phyloP scores from a whole-genome alignment of 2,329 filamentous ascomycete genomes.

The Aureobasidium sp. region DNA sequence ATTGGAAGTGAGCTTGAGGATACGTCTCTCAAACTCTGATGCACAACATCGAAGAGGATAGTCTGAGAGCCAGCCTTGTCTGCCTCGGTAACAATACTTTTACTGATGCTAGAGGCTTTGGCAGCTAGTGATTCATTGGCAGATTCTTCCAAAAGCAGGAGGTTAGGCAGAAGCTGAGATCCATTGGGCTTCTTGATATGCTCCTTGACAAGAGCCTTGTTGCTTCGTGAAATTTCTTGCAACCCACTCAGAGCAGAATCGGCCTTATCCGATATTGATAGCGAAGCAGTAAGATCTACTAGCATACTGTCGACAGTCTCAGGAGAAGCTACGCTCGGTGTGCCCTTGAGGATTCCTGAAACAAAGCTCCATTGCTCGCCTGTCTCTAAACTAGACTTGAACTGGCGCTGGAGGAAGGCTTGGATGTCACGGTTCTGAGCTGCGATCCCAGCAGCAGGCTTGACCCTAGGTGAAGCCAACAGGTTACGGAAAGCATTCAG shows the following conservation, averaged over 20 bases:
- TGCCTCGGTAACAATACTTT: constrained; percentile 10
- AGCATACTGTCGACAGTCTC: constrained; percentile 34
- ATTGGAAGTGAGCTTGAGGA: constrained; percentile 39
- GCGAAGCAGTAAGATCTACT: constrained; percentile 31
- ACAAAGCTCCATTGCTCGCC: constrained; percentile 31
- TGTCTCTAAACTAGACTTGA: constrained; percentile 10
- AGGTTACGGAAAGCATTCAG: constrained; percentile 22
- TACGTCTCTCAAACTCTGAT: constrained; percentile 43
- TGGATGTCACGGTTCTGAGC: constrained; percentile 31
- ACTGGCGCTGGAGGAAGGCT: constrained; percentile 24
- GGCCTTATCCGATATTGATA: constrained; percentile 31
- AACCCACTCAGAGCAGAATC: constrained; percentile 33
- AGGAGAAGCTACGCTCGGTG: constrained; percentile 24
- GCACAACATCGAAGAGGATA: constrained; percentile 46
- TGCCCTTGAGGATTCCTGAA: constrained; percentile 27
- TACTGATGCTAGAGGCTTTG: constrained; percentile 26
- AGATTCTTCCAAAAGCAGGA: constrained; percentile 49
- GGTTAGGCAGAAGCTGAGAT: constrained; percentile 43
- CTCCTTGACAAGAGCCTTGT: constrained; percentile 35
- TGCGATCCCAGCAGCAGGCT: constrained; percentile 30
- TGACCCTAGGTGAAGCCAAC: constrained; percentile 30
- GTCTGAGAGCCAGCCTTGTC: constrained; percentile 32
- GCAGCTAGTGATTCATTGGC: constrained; percentile 44
- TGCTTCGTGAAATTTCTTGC: constrained; percentile 31
- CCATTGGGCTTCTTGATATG: constrained; percentile 38